Evolutionary conservation across 345 rosid species (phyloP).

Genomic region (Gossypium australe): DNA sequence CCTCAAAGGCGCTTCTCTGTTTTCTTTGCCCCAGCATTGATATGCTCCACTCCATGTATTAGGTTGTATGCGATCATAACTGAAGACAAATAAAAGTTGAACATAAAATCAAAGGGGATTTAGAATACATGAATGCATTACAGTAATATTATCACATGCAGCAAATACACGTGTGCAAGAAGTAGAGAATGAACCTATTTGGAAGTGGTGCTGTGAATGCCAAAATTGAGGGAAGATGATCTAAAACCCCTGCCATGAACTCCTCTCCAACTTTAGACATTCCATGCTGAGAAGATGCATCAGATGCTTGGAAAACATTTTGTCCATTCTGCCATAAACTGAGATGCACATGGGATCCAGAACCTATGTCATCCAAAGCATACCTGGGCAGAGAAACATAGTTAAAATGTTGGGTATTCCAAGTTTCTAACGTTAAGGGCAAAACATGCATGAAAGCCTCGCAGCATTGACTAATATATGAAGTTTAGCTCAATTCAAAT

Average conservation of each 20-base stretch:
- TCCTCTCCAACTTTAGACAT: conserved; percentile 65
- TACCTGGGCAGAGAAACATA: conserved; percentile 40
- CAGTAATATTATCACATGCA: neutral
- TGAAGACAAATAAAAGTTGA: conserved; percentile 14
- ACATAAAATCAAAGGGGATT: neutral
- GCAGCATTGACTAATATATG: neutral
- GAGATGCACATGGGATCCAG: conserved; percentile 93
- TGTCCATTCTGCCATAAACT: conserved; percentile 74
- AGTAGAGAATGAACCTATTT: conserved; percentile 50
- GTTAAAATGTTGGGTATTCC: neutral
- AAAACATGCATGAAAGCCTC: neutral
- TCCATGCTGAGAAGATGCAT: conserved; percentile 56
- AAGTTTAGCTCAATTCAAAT: neutral
- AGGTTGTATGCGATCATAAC: conserved; percentile 94
- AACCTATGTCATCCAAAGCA: conserved; percentile 78
- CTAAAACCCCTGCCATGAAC: conserved; percentile 91
- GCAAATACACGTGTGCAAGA: neutral
- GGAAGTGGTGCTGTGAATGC: conserved; percentile 88
- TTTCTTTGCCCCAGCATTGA: conserved; percentile 99
- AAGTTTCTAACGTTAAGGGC: neutral
- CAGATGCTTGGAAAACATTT: conserved; percentile 74
- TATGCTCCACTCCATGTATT: conserved; percentile 96
- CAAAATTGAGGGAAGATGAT: conserved; percentile 83
- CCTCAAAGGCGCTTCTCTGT: conserved; percentile 80
- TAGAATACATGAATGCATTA: neutral